Evolutionary conservation across 2,329 filamentous ascomycete genomes (phyloP), one percentile per base, ranked within the genome.

Genomic region (Aureobasidium sp.): DNA sequence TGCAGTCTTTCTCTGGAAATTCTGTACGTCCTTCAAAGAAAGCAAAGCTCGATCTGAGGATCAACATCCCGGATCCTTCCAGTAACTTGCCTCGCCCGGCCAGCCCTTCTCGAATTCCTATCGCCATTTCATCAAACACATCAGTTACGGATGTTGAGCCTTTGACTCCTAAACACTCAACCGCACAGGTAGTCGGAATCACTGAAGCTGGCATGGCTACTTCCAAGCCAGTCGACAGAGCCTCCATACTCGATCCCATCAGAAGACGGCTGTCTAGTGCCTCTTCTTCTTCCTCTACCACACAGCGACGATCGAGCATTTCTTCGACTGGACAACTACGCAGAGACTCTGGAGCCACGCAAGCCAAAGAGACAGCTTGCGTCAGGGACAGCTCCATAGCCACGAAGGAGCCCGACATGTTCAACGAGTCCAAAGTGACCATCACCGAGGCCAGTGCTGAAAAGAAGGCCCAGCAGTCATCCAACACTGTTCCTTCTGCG

Each of bases 211-310:
- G 39, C 17, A 20, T 11, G 7, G 15, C 20, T 39, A 17, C 31
- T 29, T 37, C 7, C 31, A 58, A 47, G 34, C 42, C 41, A 17
- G 12, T 44, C 22, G 58, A 61, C 29, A 53, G 58, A 42, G 58
- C 58, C 25, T 20, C 58, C 4, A 52, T 61, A 29, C 58, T 61
- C 20, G 58, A 61, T 2, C 58, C 58, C 41, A 61, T 61, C 14
- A 53, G 39, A 11, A 61, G 58, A 61, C 48, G 58, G n/a, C 37
- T 52, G 17, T 61, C 58, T 22, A 39, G 47, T 44, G 48, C 48
- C 27, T 52, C 58, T 12, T 25, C 58, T 9, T 17, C 17, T 27
- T 52, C 58, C 6, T 25, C 58, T 11, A 27, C n/a, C 8, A 61
- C 48, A 11, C 47, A 48, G 8, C 42, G 39, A 20, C 25, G 36